Percentiles rank a stretch among this genome's conserved stretches.
phyloP scores from a whole-genome alignment of 202 grass and related monocot genomes.

The Setaria viridis region DNA sequence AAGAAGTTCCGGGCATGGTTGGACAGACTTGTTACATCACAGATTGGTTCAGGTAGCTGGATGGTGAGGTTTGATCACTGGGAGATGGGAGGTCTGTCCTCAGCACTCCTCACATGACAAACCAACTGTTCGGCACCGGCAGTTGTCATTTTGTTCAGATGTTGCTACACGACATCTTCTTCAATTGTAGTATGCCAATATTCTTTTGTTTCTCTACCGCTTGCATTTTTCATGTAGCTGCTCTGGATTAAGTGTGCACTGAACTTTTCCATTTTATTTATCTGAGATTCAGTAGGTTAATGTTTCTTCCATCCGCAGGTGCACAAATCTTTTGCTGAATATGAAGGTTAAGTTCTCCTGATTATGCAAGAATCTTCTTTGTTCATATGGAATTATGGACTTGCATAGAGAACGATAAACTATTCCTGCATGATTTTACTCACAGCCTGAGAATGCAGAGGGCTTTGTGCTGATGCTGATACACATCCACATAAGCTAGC shows the following conservation, averaged over 20 bases:
- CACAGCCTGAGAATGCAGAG: slow-evolving; percentile 41
- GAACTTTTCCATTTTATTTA: neutral
- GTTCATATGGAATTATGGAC: neutral
- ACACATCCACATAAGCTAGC: slow-evolving; percentile 65
- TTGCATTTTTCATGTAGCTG: neutral
- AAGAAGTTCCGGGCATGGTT: slow-evolving; percentile 68
- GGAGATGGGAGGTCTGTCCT: slow-evolving; percentile 69
- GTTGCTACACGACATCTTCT: neutral
- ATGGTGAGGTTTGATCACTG: slow-evolving; percentile 79
- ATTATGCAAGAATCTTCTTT: neutral
- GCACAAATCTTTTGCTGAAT: slow-evolving; percentile 69
- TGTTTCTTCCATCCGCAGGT: slow-evolving; percentile 49
- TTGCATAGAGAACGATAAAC: neutral
- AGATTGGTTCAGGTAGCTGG: slow-evolving; percentile 66
- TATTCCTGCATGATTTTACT: slow-evolving; percentile 26
- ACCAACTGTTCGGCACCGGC: neutral
- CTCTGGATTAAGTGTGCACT: neutral
- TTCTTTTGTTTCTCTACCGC: neutral
- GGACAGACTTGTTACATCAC: slow-evolving; percentile 73
- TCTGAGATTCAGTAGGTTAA: neutral
- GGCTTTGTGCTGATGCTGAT: slow-evolving; percentile 48
- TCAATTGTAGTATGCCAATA: neutral
- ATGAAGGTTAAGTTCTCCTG: slow-evolving; percentile 58
- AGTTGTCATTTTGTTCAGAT: slow-evolving; percentile 21
- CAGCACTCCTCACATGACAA: neutral